Percentiles rank a stretch among this genome's conserved stretches.
Conservation (phyloP, 2,329 filamentous ascomycete genomes). For the Xylariaceae sp. region DNA sequence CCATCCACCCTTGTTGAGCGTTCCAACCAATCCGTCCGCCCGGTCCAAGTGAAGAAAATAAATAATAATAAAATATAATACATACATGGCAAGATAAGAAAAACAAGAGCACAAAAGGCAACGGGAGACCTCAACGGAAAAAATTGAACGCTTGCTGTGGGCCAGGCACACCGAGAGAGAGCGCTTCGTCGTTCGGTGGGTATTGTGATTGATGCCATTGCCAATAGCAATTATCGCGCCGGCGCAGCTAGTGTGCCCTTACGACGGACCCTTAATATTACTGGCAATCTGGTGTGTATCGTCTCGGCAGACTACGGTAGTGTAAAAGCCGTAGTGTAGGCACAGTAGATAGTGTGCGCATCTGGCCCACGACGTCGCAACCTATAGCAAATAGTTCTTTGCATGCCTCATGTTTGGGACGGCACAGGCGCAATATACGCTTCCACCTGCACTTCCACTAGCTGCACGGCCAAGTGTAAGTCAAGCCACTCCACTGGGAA, state of each 20-base stretch:
- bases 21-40: conserved; percentile 19
- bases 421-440: background rate
- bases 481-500: conserved; percentile 21
- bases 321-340: too few species aligned
- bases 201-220: background rate
- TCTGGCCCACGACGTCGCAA: too few species aligned
- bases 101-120: background rate
- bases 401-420: conserved; percentile 9
- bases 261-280: conserved; percentile 8
- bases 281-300: conserved; percentile 3
- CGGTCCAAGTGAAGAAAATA: too few species aligned
- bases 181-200: conserved; percentile 10
- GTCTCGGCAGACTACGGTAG: too few species aligned
- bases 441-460: too few species aligned
- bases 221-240: conserved; percentile 11
- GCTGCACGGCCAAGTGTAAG: conserved; percentile 11
- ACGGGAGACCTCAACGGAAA: background rate
- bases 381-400: background rate
- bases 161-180: conserved; percentile 1
- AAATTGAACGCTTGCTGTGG: conserved; percentile 3
- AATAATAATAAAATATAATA: background rate
- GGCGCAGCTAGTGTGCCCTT: background rate
- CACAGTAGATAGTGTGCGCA: too few species aligned
- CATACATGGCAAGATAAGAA: background rate
- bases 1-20: conserved; percentile 24